phyloP scores from a whole-genome alignment of 768 basidiomycete species.

The Agaricus sinodeliciosus region DNA sequence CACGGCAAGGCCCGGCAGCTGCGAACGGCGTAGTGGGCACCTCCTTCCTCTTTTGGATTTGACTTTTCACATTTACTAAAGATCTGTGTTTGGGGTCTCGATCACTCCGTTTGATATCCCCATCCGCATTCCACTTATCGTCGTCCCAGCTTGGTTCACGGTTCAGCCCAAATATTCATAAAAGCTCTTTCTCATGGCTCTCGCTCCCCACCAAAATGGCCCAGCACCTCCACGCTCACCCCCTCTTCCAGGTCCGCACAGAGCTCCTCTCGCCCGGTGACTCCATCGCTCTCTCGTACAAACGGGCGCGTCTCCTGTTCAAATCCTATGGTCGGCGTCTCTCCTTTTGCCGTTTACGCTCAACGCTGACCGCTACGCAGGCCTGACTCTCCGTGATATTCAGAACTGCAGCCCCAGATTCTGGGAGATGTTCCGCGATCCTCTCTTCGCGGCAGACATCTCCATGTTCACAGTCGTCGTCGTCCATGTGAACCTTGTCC shows the following conservation, averaged over 20 bases:
- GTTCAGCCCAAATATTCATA: no score
- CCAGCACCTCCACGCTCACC: slow-evolving; percentile 33
- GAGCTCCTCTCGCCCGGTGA: slow-evolving; percentile 42
- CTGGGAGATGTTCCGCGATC: slow-evolving; percentile 50
- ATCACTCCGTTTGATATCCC: no score
- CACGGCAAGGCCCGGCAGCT: no score
- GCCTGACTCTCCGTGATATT: slow-evolving; percentile 39
- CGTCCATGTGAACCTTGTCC: slow-evolving; percentile 42
- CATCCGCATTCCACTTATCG: no score
- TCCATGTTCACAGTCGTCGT: slow-evolving; percentile 50
- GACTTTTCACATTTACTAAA: no score
- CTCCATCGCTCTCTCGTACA: slow-evolving; percentile 41
- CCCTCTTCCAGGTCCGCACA: slow-evolving; percentile 37
- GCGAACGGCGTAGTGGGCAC: no score
- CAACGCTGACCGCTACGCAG: slow-evolving; percentile 19
- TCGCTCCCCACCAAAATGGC: slow-evolving; percentile 20
- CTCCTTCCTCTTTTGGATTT: no score
- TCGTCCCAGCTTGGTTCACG: no score
- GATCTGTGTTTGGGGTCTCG: no score
- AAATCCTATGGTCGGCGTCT: slow-evolving; percentile 37
- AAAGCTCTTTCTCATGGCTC: no score
- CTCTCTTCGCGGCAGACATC: slow-evolving; percentile 42
- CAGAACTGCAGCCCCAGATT: slow-evolving; percentile 41
- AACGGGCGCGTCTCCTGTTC: slow-evolving; percentile 41
- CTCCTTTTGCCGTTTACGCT: slow-evolving; percentile 1